These are phyloP conservation scores for Diphasiastrum complanatum DNA, from an alignment of 83 land plant genomes.

Conservation along the genomic window DNA sequence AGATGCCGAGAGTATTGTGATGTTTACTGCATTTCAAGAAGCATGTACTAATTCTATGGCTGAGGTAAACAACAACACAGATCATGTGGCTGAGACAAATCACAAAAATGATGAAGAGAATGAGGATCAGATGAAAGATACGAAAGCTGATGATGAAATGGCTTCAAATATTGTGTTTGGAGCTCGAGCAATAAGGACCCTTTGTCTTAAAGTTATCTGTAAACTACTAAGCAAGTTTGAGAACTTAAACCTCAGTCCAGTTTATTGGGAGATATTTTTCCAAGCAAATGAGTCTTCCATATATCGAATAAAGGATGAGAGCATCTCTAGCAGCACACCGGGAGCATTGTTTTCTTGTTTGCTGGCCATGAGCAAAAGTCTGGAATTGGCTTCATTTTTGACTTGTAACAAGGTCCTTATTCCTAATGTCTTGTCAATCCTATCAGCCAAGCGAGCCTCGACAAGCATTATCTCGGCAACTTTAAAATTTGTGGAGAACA, in stretches of 20 bases:
- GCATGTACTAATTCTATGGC: not conserved
- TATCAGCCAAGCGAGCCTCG: conserved; percentile 54
- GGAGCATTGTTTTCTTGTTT: conserved; percentile 82
- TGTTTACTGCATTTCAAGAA: not conserved
- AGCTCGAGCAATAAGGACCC: conserved; percentile 58
- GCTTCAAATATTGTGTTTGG: conserved; percentile 1
- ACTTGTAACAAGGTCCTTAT: conserved; percentile 44
- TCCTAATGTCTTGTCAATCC: conserved; percentile 60
- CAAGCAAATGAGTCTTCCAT: conserved; percentile 50
- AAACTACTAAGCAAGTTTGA: conserved; percentile 68
- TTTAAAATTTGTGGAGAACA: conserved; percentile 58
- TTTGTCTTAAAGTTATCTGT: conserved; percentile 61
- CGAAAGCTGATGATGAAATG: not conserved
- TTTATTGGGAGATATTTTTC: conserved; percentile 81
- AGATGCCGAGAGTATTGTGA: not conserved
- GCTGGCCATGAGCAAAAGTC: conserved; percentile 70
- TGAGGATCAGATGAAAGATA: not conserved
- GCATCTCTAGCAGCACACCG: conserved; percentile 61
- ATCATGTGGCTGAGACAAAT: not conserved
- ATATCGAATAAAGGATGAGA: conserved; percentile 53
- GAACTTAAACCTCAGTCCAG: conserved; percentile 38
- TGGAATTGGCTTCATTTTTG: conserved; percentile 52
- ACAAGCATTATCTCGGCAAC: conserved; percentile 50
- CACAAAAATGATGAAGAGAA: not conserved
- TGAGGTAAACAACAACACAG: not conserved